Evolutionary conservation across 1,284 basidiomycete genomes (phyloP).

Genomic region (Sanghuangporus sanghuang): DNA sequence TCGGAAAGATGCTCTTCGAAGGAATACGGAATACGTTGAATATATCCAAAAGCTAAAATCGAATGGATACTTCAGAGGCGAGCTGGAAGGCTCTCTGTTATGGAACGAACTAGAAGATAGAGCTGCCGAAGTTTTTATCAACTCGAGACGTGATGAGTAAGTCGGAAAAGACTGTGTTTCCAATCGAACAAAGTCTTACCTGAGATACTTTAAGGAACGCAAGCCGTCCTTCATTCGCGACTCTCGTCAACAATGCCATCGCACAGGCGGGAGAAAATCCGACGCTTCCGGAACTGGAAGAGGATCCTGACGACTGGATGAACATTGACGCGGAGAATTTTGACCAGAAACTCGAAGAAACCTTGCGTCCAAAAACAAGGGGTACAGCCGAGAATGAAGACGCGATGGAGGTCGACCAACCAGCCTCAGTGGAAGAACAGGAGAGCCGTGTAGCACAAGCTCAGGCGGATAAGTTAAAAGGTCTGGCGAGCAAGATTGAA

Average conservation of each 20-base stretch:
- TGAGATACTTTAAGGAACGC: conserved; percentile 7
- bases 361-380: conserved; percentile 25
- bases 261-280: conserved; percentile 28
- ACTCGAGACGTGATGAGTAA: conserved; percentile 60
- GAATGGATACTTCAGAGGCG: conserved; percentile 71
- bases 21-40: conserved; percentile 56
- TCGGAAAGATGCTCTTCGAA: conserved; percentile 57
- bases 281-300: conserved; percentile 28
- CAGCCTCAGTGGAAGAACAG: conserved; percentile 25
- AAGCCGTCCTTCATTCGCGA: conserved; percentile 30
- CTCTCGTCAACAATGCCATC: conserved; percentile 53
- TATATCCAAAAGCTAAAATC: conserved; percentile 64
- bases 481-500: conserved; percentile 80
- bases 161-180: conserved; percentile 25
- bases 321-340: conserved; percentile 59
- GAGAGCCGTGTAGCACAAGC: conserved; percentile 50
- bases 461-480: conserved; percentile 66
- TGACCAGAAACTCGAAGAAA: conserved; percentile 54
- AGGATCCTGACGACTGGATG: conserved; percentile 74
- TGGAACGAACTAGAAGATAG: conserved; percentile 73
- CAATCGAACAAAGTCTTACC: not conserved
- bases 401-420: conserved; percentile 44
- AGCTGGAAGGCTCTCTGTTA: conserved; percentile 67
- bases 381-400: conserved; percentile 4
- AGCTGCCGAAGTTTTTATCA: conserved; percentile 65